These are phyloP conservation scores for Penicillium desertorum DNA, from an alignment of 495 filamentous ascomycete genomes.

Conservation along the genomic window DNA sequence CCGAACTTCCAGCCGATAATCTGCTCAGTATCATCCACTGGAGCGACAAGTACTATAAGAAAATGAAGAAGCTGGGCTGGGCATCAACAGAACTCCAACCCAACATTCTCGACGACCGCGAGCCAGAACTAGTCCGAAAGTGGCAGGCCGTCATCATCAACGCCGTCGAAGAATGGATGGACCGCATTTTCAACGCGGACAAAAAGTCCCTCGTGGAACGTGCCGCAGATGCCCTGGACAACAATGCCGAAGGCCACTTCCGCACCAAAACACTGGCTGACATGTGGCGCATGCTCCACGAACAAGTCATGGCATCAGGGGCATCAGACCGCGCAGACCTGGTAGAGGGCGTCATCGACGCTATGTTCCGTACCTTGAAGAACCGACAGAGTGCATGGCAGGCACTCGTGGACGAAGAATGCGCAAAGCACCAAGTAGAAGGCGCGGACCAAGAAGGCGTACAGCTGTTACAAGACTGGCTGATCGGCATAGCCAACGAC, in stretches of 20 bases:
- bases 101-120: slow-evolving; percentile 83
- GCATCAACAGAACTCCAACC: slow-evolving; percentile 68
- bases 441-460: slow-evolving; percentile 71
- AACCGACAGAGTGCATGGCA: slow-evolving; percentile 81
- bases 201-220: slow-evolving; percentile 74
- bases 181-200: slow-evolving; percentile 79
- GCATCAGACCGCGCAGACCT: slow-evolving; percentile 82
- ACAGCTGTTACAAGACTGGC: slow-evolving; percentile 83
- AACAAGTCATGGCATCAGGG: slow-evolving; percentile 79
- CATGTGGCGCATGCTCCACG: slow-evolving; percentile 96
- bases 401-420: slow-evolving; percentile 83
- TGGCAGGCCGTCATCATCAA: slow-evolving; percentile 93
- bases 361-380: slow-evolving; percentile 85
- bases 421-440: slow-evolving; percentile 61
- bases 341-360: slow-evolving; percentile 87
- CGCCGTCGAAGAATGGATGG: slow-evolving; percentile 96
- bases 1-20: slow-evolving; percentile 71
- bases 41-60: slow-evolving; percentile 92
- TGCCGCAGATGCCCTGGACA: slow-evolving; percentile 75
- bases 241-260: slow-evolving; percentile 81
- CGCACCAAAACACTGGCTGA: slow-evolving; percentile 85
- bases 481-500: slow-evolving; percentile 96
- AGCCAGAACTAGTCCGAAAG: slow-evolving; percentile 84
- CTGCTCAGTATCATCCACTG: slow-evolving; percentile 90
- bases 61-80: slow-evolving; percentile 89